Evolutionary conservation across 2,329 filamentous ascomycete genomes (phyloP), one percentile per base, ranked within the genome.

Genomic region (Passalora sequoiae): DNA sequence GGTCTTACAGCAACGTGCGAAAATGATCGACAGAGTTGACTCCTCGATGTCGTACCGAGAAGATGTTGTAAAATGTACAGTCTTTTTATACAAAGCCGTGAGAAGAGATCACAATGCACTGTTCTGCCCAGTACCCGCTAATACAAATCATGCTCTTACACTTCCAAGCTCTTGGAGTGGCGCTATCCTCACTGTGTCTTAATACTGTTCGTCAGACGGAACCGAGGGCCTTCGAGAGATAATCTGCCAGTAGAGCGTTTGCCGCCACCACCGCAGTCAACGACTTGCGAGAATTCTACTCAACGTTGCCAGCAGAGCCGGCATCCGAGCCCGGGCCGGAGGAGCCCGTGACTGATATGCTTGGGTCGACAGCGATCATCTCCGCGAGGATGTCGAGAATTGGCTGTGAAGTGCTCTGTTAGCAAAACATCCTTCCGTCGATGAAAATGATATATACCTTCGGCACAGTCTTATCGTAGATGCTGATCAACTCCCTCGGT

Each of bases 401-500:
- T 51, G 89, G 82, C 85, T 92, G 54, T 25, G 15, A 43, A 25
- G 43, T 13, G 56, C n/a, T n/a, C n/a, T 28, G 40, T 57, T 40
- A 58, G 54, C 21, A 33, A 4, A n/a, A n/a, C n/a, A n/a, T n/a
- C n/a, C n/a, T n/a, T n/a, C n/a, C n/a, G n/a, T n/a, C n/a, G n/a
- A n/a, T n/a, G n/a, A n/a, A n/a, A 10, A 15, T 15, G 19, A 31
- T 6, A 16, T 19, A 5, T 68, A 88, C 89, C 85, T 96, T 96
- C 59, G 91, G 84, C 33, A 97, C 89, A 22, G 92, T 97, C 80
- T 94, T 95, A 69, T 98, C 92, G 70, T 98, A 98, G 68, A 98
- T 95, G 61, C 79, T 80, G 66, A 98, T 96, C 60, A 98, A 75
- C 63, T 97, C 92, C 59, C 83, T 79, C 9, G 91, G 92, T 60